Base-by-base conservation (phyloP, 2,329 filamentous ascomycete genomes). In the Hortaea werneckii region DNA sequence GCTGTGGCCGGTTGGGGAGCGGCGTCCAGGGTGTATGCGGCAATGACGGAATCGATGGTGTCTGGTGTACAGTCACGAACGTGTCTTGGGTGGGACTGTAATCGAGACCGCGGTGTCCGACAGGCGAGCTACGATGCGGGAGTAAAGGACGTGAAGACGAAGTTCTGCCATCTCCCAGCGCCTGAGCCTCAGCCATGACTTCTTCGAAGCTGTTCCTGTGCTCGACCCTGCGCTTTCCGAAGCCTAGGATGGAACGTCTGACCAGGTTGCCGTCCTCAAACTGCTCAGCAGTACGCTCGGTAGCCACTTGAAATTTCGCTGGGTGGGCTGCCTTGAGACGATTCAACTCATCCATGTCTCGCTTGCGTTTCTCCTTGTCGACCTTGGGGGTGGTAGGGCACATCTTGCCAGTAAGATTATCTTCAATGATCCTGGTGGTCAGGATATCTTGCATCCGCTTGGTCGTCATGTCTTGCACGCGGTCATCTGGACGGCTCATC, bases 201-300 rank as follows among this genome's bases (percentile, higher is more conserved):
- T 40, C 35, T 27, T 44, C 27, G 26, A 37, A 39, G 42, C 42
- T 39, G 27, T 29, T 28, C 34, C n/a, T n/a, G n/a, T n/a, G n/a
- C n/a, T n/a, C n/a, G n/a, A n/a, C n/a, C n/a, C n/a, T n/a, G n/a
- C n/a, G n/a, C n/a, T n/a, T n/a, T n/a, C 29, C 40, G 41, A 7
- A 34, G 27, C 30, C 32, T 34, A 20, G 34, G 30, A 32, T 26
- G 12, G n/a, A n/a, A n/a, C n/a, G n/a, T n/a, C n/a, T n/a, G n/a
- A n/a, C n/a, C n/a, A n/a, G n/a, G n/a, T n/a, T n/a, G 11, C 28
- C 20, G 9, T 8, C 12, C 30, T 41, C 10, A 13, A 30, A 9
- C 37, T 45, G 29, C 6, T 40, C 29, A 8, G 43, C 30, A 4
- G 32, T 29, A 12, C 34, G 6, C 37, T 11, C 29, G 29, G 28